Base-by-base conservation (phyloP, 208 protist species). In the Vickermania ingenoplastis region DNA sequence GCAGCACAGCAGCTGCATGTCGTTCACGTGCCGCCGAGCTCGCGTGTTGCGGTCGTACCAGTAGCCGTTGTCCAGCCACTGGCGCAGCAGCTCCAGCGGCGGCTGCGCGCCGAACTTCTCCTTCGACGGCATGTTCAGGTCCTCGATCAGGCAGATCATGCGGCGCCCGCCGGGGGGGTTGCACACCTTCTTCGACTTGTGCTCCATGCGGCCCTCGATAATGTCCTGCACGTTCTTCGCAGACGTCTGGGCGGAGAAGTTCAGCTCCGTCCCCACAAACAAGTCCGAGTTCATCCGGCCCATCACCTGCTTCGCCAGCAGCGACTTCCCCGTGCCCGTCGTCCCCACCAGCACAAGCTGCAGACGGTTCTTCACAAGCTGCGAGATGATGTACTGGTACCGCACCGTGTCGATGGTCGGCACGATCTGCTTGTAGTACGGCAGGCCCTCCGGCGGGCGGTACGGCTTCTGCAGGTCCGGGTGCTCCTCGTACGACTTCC, bases 111-210 rank as follows among this genome's bases (percentile, higher is more conserved):
- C 96, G 71, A 98, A 99, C 54, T 89, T 83, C 69, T 99, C 97
- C 76, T 97, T 97, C 13, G 86, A 77, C 1, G 98, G 98, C 96
- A 99, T 98, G 70, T 99, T 99, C 14, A 99, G 78, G 63, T 99
- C 98, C 81, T 99, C 97, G 52, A 99, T 80, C 64, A 99, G 97
- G 59, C 94, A 91, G 53, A 99, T 78, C 79, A 99, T 89, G 45
- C 87, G 77, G 52, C 97, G 96, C 27, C 96, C 96, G 41, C 83
- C 91, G 3, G 91, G 81, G 1, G 97, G 97, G 36, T 77, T 84
- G 70, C 88, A 99, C n/a, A 87, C 94, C 70, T 97, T 96, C 73
- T 98, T 97, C 27, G 92, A 96, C 53, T 94, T 93, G 79, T 98
- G 97, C 81, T 98, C 94, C 79, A 99, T 92, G 41, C 84, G 67